Conservation (phyloP, 202 grass and related monocot genomes). For the Bolboschoenoplectus hybrid region DNA sequence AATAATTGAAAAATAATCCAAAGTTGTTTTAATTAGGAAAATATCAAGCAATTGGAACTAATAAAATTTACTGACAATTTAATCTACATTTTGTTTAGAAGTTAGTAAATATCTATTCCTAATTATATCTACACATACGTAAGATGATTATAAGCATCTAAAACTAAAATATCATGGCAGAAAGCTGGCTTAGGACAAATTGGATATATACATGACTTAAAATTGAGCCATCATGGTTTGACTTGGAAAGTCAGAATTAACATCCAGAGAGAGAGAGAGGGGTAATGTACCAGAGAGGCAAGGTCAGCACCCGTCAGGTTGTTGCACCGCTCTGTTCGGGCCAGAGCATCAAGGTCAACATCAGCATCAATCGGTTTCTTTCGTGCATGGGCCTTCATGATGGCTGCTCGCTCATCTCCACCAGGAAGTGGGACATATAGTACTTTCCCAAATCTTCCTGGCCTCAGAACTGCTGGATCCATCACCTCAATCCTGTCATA, state of each 20-base stretch:
- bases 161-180: not conserved
- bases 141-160: not conserved
- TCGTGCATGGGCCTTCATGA: constrained; percentile 70
- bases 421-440: constrained; percentile 75
- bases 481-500: constrained; percentile 74
- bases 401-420: constrained; percentile 60
- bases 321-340: constrained; percentile 50
- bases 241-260: not conserved
- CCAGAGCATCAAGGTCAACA: constrained; percentile 62
- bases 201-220: not conserved
- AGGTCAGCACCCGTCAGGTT: constrained; percentile 78
- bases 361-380: constrained; percentile 54
- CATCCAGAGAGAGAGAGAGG: not conserved
- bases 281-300: constrained; percentile 55
- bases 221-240: not conserved
- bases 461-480: constrained; percentile 74
- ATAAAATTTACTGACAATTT: not conserved
- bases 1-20: not conserved
- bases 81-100: not conserved
- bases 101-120: not conserved
- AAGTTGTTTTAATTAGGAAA: not conserved
- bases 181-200: not conserved
- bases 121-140: constrained; percentile 11
- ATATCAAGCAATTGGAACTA: not conserved
- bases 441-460: constrained; percentile 78